Conservation (phyloP, 345 rosid species). For the Hibiscus mutabilis region DNA sequence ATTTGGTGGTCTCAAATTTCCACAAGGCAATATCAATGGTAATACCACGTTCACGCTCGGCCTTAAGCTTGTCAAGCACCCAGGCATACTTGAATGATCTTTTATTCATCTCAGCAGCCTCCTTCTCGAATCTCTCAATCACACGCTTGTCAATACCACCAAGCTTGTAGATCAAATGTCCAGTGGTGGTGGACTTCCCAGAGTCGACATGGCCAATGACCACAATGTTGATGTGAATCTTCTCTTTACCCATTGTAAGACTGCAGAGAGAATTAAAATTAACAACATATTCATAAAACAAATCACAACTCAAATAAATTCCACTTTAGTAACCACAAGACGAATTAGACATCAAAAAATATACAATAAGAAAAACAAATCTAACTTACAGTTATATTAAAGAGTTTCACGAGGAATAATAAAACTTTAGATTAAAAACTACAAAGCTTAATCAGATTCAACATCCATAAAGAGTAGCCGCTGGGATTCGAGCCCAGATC, state of each 20-base stretch:
- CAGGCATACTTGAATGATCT: constrained; percentile 76
- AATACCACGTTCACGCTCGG: constrained; percentile 78
- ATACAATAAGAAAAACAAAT: neutral
- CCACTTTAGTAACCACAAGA: neutral
- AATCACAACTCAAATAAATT: neutral
- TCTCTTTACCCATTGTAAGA: too few species aligned
- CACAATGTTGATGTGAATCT: too few species aligned
- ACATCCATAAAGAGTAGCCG: too few species aligned
- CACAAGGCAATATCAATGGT: constrained; percentile 67
- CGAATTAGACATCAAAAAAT: neutral
- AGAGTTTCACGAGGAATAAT: neutral
- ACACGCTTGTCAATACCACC: constrained; percentile 78
- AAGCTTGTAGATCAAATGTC: too few species aligned
- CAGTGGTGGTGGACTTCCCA: too few species aligned
- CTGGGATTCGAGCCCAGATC: neutral
- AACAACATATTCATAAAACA: neutral
- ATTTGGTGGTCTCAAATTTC: constrained; percentile 69
- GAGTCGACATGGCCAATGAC: too few species aligned
- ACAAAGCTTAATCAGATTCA: too few species aligned
- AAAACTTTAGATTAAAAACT: too few species aligned
- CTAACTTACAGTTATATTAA: neutral
- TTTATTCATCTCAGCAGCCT: constrained; percentile 79
- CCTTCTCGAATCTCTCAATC: constrained; percentile 74
- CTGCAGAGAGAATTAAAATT: neutral
- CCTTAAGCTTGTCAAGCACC: constrained; percentile 77